Evolutionary conservation across 2,329 filamentous ascomycete genomes (phyloP).

Genomic region (Sclerotinia spermophila): DNA sequence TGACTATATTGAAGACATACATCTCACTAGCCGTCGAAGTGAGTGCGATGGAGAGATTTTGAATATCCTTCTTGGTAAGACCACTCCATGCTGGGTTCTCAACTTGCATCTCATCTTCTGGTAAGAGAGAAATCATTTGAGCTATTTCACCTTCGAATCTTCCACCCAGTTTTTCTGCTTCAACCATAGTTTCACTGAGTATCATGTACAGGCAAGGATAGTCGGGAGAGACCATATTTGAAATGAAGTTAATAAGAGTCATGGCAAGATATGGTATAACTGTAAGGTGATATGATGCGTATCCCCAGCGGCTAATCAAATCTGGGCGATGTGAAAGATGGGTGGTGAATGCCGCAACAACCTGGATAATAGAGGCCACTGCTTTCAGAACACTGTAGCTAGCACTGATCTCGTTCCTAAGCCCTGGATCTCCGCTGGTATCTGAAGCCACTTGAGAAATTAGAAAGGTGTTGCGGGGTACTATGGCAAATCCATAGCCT

Average conservation of each 20-base stretch:
- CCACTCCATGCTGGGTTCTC: conserved; percentile 4
- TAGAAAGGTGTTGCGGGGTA: neutral
- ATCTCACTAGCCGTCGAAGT: neutral
- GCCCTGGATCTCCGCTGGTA: neutral
- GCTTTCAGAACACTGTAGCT: conserved; percentile 9
- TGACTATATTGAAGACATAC: rapidly evolving
- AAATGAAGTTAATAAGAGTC: conserved; percentile 34
- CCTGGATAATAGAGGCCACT: conserved; percentile 28
- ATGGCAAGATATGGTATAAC: conserved; percentile 35
- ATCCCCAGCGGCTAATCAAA: conserved; percentile 34
- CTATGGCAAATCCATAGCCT: conserved; percentile 5
- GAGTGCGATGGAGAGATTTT: neutral
- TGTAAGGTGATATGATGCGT: conserved; percentile 36
- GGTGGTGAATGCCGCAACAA: conserved; percentile 26
- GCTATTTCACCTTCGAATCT: conserved; percentile 13
- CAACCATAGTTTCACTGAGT: conserved; percentile 12
- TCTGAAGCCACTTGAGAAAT: neutral
- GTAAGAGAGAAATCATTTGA: neutral
- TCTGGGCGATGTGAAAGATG: conserved; percentile 31
- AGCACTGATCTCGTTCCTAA: neutral
- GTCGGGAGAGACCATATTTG: conserved; percentile 32
- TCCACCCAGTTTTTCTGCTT: conserved; percentile 14
- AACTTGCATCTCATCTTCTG: neutral
- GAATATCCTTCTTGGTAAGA: neutral
- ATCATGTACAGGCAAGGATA: conserved; percentile 35